Conservation (phyloP, 805 yeast species). For the Metschnikowia kunwiensis region DNA sequence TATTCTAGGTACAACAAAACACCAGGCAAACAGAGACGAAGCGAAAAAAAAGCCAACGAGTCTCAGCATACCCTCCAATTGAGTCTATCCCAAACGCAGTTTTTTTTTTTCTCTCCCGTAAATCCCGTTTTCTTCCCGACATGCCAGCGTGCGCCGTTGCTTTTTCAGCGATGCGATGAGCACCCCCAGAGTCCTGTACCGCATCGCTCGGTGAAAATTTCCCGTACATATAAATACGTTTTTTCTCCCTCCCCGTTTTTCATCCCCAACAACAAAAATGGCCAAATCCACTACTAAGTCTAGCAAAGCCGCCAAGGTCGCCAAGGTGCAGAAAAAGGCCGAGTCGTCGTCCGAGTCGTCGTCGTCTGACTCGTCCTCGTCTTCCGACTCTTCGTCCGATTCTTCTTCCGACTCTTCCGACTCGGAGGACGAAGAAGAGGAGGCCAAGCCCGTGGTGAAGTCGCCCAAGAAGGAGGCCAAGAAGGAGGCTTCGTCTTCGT, state of each 20-base stretch:
- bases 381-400: conserved; percentile 19
- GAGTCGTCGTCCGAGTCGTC: conserved; percentile 8
- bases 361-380: conserved; percentile 18
- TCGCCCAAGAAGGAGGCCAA: conserved; percentile 1
- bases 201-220: conserved; percentile 8
- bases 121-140: background rate
- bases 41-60: too few relatives aligned
- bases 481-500: conserved; percentile 11
- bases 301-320: conserved; percentile 12
- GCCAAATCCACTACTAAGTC: conserved; percentile 37
- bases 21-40: too few relatives aligned
- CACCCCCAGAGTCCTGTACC: conserved; percentile 10
- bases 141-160: too few relatives aligned
- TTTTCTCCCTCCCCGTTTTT: conserved; percentile 6
- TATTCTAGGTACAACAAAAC: too few relatives aligned
- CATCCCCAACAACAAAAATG: conserved; percentile 24
- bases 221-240: background rate
- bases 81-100: too few relatives aligned
- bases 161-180: conserved; percentile 6
- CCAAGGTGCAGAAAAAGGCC: conserved; percentile 13
- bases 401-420: conserved; percentile 17
- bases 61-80: too few relatives aligned
- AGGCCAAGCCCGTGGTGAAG: background rate
- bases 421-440: conserved; percentile 24
- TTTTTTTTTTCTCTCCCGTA: conserved; percentile 11